A percentile compares a stretch with the other conserved stretches of the same genome.
These are phyloP conservation scores for Colletotrichum brevisporum DNA, from an alignment of 2,329 filamentous ascomycete genomes.

Conservation along the genomic window DNA sequence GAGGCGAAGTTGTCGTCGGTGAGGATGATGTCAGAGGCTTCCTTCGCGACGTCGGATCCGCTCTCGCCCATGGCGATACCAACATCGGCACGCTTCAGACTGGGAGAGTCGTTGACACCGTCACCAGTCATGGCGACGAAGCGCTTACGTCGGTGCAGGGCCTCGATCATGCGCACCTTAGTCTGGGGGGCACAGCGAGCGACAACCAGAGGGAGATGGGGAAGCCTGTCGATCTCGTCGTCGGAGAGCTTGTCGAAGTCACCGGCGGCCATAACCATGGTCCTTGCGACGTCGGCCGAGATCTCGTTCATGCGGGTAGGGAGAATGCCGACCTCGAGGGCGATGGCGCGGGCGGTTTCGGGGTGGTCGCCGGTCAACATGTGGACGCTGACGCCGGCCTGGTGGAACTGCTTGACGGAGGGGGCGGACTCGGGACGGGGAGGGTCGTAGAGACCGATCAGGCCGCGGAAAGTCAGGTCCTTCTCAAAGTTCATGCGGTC, in stretches of 20 bases:
- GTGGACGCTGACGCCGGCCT: slow-evolving; percentile 75
- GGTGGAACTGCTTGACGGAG: slow-evolving; percentile 70
- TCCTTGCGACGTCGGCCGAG: slow-evolving; percentile 67
- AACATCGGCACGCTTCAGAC: slow-evolving; percentile 77
- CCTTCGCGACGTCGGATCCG: slow-evolving; percentile 79
- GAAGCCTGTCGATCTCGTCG: slow-evolving; percentile 72
- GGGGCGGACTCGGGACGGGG: slow-evolving; percentile 76
- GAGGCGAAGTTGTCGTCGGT: slow-evolving; percentile 82
- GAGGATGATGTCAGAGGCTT: slow-evolving; percentile 76
- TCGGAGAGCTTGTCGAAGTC: slow-evolving; percentile 77
- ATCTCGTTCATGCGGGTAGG: slow-evolving; percentile 64
- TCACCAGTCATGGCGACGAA: slow-evolving; percentile 82
- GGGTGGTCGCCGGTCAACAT: slow-evolving; percentile 81
- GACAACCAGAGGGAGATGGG: slow-evolving; percentile 74
- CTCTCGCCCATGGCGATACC: slow-evolving; percentile 80
- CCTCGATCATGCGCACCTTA: slow-evolving; percentile 80
- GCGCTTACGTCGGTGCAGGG: slow-evolving; percentile 73
- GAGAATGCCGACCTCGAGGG: slow-evolving; percentile 74
- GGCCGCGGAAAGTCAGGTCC: slow-evolving; percentile 75
- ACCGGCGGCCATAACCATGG: slow-evolving; percentile 76
- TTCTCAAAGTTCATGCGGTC: slow-evolving; percentile 71
- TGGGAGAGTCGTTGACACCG: slow-evolving; percentile 79
- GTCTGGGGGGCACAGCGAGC: slow-evolving; percentile 77
- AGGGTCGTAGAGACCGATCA: slow-evolving; percentile 81
- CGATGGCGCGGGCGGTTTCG: slow-evolving; percentile 75